Evolutionary conservation across 2,329 filamentous ascomycete species (phyloP).

Genomic region (Aureobasidium mangrovei): DNA sequence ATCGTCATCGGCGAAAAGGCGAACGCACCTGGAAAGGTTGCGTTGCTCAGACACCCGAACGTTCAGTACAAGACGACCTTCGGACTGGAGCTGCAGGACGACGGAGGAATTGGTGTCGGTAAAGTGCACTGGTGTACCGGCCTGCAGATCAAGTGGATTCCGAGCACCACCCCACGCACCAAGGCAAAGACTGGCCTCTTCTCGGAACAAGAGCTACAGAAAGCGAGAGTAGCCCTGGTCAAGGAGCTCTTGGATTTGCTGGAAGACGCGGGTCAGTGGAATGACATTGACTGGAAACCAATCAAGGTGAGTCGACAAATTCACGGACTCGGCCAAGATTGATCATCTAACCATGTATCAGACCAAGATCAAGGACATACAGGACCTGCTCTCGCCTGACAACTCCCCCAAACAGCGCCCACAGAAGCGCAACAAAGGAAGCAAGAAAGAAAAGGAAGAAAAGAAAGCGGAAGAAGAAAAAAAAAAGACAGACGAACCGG

Average conservation of each 20-base stretch:
- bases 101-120: background rate
- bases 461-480: background rate
- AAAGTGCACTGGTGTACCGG: background rate
- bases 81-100: background rate
- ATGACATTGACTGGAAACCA: background rate
- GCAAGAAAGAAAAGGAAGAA: background rate
- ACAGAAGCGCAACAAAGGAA: background rate
- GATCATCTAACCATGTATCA: background rate
- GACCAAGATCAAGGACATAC: background rate
- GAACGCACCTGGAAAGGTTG: background rate
- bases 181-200: background rate
- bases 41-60: background rate
- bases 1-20: background rate
- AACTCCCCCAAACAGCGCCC: background rate
- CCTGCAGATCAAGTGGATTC: background rate
- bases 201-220: background rate
- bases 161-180: background rate
- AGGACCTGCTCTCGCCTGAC: background rate
- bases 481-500: no score
- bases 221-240: background rate
- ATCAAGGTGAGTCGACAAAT: background rate
- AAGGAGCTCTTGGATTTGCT: background rate
- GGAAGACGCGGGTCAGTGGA: background rate
- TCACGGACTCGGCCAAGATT: background rate
- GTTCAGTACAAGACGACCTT: background rate